Percentiles rank a stretch among this genome's conserved stretches.
Conservation (phyloP, 441 rosid species). For the Breynia disticha region DNA sequence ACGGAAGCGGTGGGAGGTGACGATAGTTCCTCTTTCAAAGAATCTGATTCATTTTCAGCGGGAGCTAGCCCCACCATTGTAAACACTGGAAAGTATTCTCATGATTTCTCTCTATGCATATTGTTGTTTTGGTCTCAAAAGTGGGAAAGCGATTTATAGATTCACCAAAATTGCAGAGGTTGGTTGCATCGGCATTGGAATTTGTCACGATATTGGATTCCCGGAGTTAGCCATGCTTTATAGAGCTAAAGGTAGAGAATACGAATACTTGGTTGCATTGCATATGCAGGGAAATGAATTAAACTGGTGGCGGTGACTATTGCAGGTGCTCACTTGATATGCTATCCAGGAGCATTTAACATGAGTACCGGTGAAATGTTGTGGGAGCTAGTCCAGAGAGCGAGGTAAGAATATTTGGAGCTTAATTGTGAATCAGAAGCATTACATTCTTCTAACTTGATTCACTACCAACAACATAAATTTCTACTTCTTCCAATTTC, state of each 20-base stretch:
- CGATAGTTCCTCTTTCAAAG: too few species aligned
- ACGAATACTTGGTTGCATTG: neutral
- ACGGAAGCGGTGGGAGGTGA: too few species aligned
- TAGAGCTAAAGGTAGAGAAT: constrained; percentile 11
- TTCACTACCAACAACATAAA: too few species aligned
- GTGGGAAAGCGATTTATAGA: too few species aligned
- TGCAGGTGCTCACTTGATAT: constrained; percentile 19
- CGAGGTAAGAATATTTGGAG: constrained; percentile 15
- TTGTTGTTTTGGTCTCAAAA: too few species aligned
- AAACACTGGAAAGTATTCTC: too few species aligned
- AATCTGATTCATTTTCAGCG: too few species aligned
- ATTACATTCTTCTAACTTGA: too few species aligned
- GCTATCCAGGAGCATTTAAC: constrained; percentile 30
- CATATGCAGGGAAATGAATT: neutral
- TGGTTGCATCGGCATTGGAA: constrained; percentile 17
- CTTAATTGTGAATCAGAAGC: too few species aligned
- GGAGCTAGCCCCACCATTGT: too few species aligned
- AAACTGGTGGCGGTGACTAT: neutral
- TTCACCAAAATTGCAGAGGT: constrained; percentile 8
- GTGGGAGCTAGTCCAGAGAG: constrained; percentile 21
- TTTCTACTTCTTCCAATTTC: too few species aligned
- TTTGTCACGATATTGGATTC: constrained; percentile 24
- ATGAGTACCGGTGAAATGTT: constrained; percentile 16
- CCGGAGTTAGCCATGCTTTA: constrained; percentile 24
- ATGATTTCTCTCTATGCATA: too few species aligned